phyloP scores from a whole-genome alignment of 176 grass and related monocot genomes.

The Bothriochloa decipiens region DNA sequence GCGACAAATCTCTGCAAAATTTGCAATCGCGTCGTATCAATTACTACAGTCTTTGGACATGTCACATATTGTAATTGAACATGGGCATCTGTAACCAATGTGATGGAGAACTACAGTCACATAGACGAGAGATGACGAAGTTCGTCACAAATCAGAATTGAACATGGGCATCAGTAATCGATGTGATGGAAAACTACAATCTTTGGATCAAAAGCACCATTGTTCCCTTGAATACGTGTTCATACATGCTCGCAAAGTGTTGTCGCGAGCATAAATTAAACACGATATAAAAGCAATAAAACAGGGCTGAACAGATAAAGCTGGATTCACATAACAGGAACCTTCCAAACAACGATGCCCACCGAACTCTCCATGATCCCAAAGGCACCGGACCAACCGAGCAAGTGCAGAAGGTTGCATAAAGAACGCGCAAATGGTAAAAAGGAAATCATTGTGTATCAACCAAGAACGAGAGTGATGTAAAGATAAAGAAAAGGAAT shows the following conservation, averaged over 20 bases:
- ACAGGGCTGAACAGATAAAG: slow-evolving; percentile 36
- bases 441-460: not conserved
- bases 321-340: slow-evolving; percentile 27
- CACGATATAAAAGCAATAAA: not conserved
- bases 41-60: not conserved
- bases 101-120: not conserved
- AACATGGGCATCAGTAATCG: not conserved
- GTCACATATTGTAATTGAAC: not conserved
- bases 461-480: not conserved
- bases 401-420: not conserved
- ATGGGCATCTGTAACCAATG: not conserved
- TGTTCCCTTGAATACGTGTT: not conserved
- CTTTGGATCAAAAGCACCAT: slow-evolving; percentile 4
- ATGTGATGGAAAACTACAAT: not conserved
- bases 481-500: not conserved
- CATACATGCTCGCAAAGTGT: not conserved
- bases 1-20: slow-evolving; percentile 79
- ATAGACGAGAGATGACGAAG: not conserved
- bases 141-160: not conserved
- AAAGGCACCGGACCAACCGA: not conserved
- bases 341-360: slow-evolving; percentile 26
- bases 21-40: not conserved
- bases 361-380: slow-evolving; percentile 17
- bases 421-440: slow-evolving; percentile 25
- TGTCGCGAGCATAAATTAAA: not conserved